A percentile compares a stretch with the other conserved stretches of the same genome.
Conservation (phyloP, 2,329 filamentous ascomycete genomes). For the Pseudogymnoascus sp. region DNA sequence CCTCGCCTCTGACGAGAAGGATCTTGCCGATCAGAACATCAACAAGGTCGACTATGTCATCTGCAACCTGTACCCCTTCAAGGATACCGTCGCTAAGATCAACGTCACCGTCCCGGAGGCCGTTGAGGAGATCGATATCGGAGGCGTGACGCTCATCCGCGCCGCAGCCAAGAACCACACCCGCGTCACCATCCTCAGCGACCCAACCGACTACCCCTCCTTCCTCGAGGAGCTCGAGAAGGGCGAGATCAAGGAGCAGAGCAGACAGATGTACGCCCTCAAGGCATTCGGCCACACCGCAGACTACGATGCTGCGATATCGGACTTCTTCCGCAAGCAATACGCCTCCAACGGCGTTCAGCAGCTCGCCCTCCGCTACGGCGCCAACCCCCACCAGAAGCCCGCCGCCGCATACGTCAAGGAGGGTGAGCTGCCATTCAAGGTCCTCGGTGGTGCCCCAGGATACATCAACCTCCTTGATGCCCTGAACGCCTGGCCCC, state of each 20-base stretch:
- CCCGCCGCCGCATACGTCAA: slow-evolving; percentile 77
- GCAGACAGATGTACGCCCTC: slow-evolving; percentile 80
- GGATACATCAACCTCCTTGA: slow-evolving; percentile 98
- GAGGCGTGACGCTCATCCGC: slow-evolving; percentile 90
- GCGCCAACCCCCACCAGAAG: slow-evolving; percentile 97
- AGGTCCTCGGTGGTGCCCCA: slow-evolving; percentile 78
- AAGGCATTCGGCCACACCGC: slow-evolving; percentile 99
- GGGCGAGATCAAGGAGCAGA: slow-evolving; percentile 77
- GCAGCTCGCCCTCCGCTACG: slow-evolving; percentile 81
- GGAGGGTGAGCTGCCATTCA: slow-evolving; percentile 77
- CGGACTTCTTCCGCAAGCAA: slow-evolving; percentile 95
- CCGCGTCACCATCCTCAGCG: slow-evolving; percentile 90
- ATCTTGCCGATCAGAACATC: slow-evolving; percentile 90
- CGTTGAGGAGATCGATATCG: slow-evolving; percentile 98
- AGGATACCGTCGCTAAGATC: slow-evolving; percentile 93
- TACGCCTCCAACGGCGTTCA: slow-evolving; percentile 81
- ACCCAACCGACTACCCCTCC: slow-evolving; percentile 86
- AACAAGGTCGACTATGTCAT: slow-evolving; percentile 92
- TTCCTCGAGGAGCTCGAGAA: slow-evolving; percentile 86
- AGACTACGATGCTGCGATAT: slow-evolving; percentile 90
- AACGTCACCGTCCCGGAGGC: slow-evolving; percentile 95
- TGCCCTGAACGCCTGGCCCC: slow-evolving; percentile 89
- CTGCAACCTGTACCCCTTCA: slow-evolving; percentile 99
- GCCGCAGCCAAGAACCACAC: slow-evolving; percentile 97
- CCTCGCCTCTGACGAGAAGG: slow-evolving; percentile 91